These are phyloP conservation scores for Amoebophrya sp. DNA, from an alignment of 169 alveolate genomes.

Conservation along the genomic window DNA sequence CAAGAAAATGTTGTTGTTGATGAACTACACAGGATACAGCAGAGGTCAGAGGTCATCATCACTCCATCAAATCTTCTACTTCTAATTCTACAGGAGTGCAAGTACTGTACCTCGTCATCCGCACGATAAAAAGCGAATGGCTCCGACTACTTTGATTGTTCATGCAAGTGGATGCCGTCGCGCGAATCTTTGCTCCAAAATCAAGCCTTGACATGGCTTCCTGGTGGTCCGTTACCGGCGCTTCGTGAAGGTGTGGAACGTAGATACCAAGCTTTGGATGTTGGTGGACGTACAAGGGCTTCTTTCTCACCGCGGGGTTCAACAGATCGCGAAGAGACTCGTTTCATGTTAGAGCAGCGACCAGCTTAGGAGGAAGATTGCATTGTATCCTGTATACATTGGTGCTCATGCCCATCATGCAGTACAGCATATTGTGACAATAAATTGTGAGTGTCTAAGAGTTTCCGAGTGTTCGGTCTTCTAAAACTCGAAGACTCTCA, in stretches of 20 bases:
- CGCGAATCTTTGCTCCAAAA: conserved; percentile 21
- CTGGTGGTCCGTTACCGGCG: neutral
- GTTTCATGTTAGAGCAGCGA: too few species aligned
- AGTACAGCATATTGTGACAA: too few species aligned
- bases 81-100: too few species aligned
- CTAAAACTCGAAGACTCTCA: too few species aligned
- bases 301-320: conserved; percentile 48
- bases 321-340: conserved; percentile 77
- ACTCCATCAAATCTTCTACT: neutral
- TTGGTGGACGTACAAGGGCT: conserved; percentile 29
- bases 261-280: conserved; percentile 32
- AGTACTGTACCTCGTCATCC: neutral
- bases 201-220: conserved; percentile 22
- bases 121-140: conserved; percentile 9
- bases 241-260: conserved; percentile 33
- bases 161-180: conserved; percentile 35
- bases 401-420: too few species aligned
- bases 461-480: too few species aligned
- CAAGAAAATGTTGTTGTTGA: too few species aligned
- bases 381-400: too few species aligned
- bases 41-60: neutral
- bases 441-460: too few species aligned
- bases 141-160: neutral
- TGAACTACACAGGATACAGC: too few species aligned
- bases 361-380: too few species aligned